These are phyloP conservation scores for Zopfia rhizophila DNA, from an alignment of 2,329 filamentous ascomycete species.

Conservation along the genomic window DNA sequence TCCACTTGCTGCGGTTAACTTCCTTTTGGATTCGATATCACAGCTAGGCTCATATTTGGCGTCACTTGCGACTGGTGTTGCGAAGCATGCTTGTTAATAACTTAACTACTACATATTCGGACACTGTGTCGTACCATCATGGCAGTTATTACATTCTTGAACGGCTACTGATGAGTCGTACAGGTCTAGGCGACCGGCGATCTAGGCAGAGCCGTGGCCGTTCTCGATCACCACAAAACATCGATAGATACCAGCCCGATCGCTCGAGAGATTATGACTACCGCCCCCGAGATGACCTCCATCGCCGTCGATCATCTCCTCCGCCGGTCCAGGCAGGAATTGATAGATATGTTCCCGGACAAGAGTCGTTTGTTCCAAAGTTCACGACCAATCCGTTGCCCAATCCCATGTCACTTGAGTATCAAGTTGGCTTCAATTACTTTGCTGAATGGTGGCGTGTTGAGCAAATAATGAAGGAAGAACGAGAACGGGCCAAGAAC, in stretches of 20 bases:
- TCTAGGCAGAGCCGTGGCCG: constrained; percentile 58
- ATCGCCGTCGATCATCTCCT: constrained; percentile 68
- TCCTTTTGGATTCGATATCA: too few species aligned
- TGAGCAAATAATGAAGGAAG: constrained; percentile 84
- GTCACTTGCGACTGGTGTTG: too few species aligned
- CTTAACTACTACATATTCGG: too few species aligned
- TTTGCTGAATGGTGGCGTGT: constrained; percentile 88
- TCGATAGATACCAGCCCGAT: constrained; percentile 82
- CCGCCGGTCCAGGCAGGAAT: constrained; percentile 74
- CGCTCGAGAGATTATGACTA: constrained; percentile 75
- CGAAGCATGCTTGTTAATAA: too few species aligned
- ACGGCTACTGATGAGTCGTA: background rate
- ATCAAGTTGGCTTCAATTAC: constrained; percentile 86
- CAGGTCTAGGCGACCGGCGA: constrained; percentile 43
- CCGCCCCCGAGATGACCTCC: constrained; percentile 67
- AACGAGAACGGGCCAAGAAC: constrained; percentile 76
- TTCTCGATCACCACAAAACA: constrained; percentile 75
- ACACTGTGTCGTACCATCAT: too few species aligned
- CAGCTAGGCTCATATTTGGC: too few species aligned
- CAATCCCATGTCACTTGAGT: constrained; percentile 77
- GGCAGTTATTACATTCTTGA: too few species aligned
- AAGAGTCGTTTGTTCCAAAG: constrained; percentile 65
- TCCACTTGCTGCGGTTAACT: too few species aligned
- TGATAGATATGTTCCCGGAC: constrained; percentile 84
- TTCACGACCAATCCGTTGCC: constrained; percentile 72